Base-by-base conservation (phyloP, 1,139 yeast species). In the Suhomyces taliae region DNA sequence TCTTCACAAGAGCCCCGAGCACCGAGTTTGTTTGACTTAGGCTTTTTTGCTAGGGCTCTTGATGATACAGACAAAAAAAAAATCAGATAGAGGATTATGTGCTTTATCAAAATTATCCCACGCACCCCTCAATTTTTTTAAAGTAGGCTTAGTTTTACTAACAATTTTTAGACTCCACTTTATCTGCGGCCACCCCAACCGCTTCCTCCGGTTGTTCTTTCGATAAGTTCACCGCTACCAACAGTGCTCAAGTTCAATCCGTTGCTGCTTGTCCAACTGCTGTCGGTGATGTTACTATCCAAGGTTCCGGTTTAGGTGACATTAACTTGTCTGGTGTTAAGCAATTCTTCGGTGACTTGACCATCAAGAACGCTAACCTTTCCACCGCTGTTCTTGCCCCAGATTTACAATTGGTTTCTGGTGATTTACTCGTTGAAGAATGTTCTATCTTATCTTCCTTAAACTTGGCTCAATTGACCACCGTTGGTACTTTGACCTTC, bases 401-500 rank as follows among this genome's bases (percentile, higher is more conserved):
- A 65, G 69, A 81, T 55, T 80, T 93, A 65, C 76, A 81, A 64
- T 80, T 85, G 63, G 85, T 93, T 62, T 77, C 89, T 47, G 95
- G 90, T 62, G 71, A 78, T 51, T 79, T 93, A 61, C 67, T 69
- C 53, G 74, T 93, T 58, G 70, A 76, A 56, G 74, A 76, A 55
- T 81, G 88, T 70, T 87, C 95, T 63, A 72, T 83, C 55, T 79
- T 93, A 68, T 64, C 77, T 59, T 69, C 82, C 51, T 76, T 91
- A 53, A 79, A 87, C 64, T 81, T 91, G 70, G 97, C 96, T 58
- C 76, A 79, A 62, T 82, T 93, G 67, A 75, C 84, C 64, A 79
- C 88, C 56, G 96, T 90, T 57, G 96, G 95, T 65, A 72, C 88
- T 52, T 80, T 93, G 64, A 71, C 76, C 67, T 84, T 87, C 72